These are phyloP conservation scores for Glycyrrhiza uralensis DNA, from an alignment of 306 rosid species.

Conservation along the genomic window DNA sequence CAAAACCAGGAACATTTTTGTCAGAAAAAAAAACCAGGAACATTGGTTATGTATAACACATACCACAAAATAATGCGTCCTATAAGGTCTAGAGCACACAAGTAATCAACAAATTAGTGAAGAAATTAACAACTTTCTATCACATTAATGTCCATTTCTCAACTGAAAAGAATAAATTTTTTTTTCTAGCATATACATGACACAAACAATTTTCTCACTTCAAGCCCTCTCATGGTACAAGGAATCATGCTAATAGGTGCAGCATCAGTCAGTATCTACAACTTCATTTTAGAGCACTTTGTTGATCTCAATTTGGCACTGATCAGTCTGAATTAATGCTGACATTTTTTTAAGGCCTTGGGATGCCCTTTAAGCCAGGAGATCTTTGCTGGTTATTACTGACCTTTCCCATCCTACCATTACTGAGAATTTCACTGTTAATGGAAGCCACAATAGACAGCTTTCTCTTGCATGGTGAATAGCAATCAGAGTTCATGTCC, in stretches of 20 bases:
- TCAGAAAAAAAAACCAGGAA: no score
- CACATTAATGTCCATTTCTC: neutral
- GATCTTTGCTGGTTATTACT: slow-evolving; percentile 53
- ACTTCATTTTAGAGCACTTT: slow-evolving; percentile 29
- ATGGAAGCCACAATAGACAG: slow-evolving; percentile 43
- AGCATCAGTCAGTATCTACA: neutral
- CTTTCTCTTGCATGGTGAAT: slow-evolving; percentile 74
- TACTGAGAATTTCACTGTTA: slow-evolving; percentile 38
- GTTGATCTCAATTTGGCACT: slow-evolving; percentile 45
- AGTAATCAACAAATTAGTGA: neutral
- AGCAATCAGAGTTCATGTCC: slow-evolving; percentile 53
- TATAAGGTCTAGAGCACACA: neutral
- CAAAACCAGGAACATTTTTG: no score
- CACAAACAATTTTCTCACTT: slow-evolving; percentile 13
- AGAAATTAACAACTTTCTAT: slow-evolving; percentile 6
- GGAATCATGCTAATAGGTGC: neutral
- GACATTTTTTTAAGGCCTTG: slow-evolving; percentile 53
- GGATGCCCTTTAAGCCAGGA: slow-evolving; percentile 66
- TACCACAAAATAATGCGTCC: neutral
- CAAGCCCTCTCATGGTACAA: neutral
- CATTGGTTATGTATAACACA: neutral
- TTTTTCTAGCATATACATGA: neutral
- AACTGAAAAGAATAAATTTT: neutral
- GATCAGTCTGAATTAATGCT: slow-evolving; percentile 61
- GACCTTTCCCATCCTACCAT: slow-evolving; percentile 28